Percentiles rank a stretch among this genome's conserved stretches.
These are phyloP conservation scores for Quercus aquifolioides DNA, from an alignment of 306 rosid genomes.

Conservation along the genomic window DNA sequence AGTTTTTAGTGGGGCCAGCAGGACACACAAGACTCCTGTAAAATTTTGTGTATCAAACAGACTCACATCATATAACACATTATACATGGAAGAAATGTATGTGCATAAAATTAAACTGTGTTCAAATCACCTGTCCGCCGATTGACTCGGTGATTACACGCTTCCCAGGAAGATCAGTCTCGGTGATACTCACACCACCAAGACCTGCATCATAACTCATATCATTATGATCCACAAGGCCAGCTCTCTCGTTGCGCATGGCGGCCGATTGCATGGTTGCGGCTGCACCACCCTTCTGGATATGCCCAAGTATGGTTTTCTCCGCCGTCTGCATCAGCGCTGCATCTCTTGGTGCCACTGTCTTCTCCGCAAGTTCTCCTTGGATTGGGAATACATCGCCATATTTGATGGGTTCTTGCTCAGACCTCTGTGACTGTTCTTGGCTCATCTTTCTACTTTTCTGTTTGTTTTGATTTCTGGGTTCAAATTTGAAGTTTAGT, in stretches of 20 bases:
- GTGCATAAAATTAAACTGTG: neutral
- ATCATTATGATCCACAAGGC: slow-evolving; percentile 29
- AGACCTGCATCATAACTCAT: neutral
- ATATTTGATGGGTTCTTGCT: slow-evolving; percentile 30
- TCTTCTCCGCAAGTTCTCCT: slow-evolving; percentile 37
- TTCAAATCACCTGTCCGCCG: slow-evolving; percentile 44
- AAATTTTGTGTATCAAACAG: too few relatives aligned
- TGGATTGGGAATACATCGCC: slow-evolving; percentile 43
- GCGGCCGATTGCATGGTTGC: slow-evolving; percentile 48
- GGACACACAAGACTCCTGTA: too few relatives aligned
- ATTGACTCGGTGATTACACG: slow-evolving; percentile 26
- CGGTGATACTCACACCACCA: slow-evolving; percentile 12
- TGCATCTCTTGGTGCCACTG: slow-evolving; percentile 42
- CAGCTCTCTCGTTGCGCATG: slow-evolving; percentile 30
- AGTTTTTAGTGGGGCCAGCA: too few relatives aligned
- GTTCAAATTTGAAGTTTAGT: neutral
- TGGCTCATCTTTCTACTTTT: slow-evolving; percentile 35
- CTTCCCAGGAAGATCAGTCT: slow-evolving; percentile 27
- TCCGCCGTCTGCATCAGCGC: slow-evolving; percentile 46
- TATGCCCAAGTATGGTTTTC: slow-evolving; percentile 30
- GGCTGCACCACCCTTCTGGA: slow-evolving; percentile 40
- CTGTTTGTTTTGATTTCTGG: neutral
- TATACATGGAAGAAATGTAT: neutral
- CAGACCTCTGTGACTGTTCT: slow-evolving; percentile 33
- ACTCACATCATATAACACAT: too few relatives aligned